phyloP scores from a whole-genome alignment of 108 stramenopile species.

The Pseudonitzschia pungens region DNA sequence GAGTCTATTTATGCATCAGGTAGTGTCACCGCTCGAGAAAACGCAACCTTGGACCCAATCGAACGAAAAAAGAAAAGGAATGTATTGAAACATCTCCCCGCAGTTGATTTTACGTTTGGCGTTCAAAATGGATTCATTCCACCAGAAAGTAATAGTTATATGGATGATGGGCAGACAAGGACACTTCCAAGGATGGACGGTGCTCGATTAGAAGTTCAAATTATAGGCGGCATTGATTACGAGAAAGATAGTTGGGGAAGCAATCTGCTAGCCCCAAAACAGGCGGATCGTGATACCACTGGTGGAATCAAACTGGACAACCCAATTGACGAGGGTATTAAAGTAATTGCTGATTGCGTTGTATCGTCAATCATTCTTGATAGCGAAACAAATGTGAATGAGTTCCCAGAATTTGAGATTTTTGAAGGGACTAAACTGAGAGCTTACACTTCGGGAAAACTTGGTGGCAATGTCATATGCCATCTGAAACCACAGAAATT shows the following conservation, averaged over 20 bases:
- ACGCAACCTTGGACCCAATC: slow-evolving; percentile 71
- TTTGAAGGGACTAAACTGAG: slow-evolving; percentile 73
- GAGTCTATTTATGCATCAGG: slow-evolving; percentile 85
- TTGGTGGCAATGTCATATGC: slow-evolving; percentile 60
- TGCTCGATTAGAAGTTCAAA: slow-evolving; percentile 66
- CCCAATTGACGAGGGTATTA: slow-evolving; percentile 69
- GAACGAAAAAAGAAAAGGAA: slow-evolving; percentile 73
- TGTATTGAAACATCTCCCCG: slow-evolving; percentile 83
- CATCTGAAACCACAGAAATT: slow-evolving; percentile 81
- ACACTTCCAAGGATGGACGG: slow-evolving; percentile 77
- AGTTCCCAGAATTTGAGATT: slow-evolving; percentile 89
- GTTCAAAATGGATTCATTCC: slow-evolving; percentile 82
- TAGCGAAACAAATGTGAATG: slow-evolving; percentile 74
- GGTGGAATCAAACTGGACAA: slow-evolving; percentile 6
- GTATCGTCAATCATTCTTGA: slow-evolving; percentile 60
- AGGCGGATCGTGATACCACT: not conserved
- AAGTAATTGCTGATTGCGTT: slow-evolving; percentile 75
- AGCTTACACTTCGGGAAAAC: slow-evolving; percentile 58
- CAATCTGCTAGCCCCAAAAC: not conserved
- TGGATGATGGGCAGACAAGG: slow-evolving; percentile 82
- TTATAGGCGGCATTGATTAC: slow-evolving; percentile 60
- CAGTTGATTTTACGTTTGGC: slow-evolving; percentile 79
- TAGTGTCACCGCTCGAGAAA: slow-evolving; percentile 71
- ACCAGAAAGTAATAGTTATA: slow-evolving; percentile 70
- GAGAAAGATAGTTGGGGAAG: slow-evolving; percentile 26